Evolutionary conservation across 345 rosid genomes (phyloP), one percentile per base, ranked within the genome.

Genomic region (Stellera chamaejasme): DNA sequence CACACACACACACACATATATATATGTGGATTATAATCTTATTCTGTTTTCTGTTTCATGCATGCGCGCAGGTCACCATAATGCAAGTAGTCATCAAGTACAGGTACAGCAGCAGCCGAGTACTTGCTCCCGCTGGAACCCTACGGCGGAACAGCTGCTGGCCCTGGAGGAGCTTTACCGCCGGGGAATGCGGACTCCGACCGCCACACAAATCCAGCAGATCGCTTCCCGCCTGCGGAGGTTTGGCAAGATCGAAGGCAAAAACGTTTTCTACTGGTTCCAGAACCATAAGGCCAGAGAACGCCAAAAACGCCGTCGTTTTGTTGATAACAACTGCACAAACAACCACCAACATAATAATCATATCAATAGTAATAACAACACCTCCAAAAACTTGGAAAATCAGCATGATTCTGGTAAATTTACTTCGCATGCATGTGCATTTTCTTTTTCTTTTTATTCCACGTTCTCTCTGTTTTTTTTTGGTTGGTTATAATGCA

Each of bases 191-290:
- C 66, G 87, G 27, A 82, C 83, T 10, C 94, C 94, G 0, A 60
- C 82, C 2, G 72, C 90, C 1, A 79, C 82, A 11, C 77, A 85
- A 64, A 85, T 85, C 70, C 85, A 85, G 58, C 72, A 71, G 62
- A 85, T 85, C 23, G 80, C 90, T 4, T 41, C 67, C 4, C 75
- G 75, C 67, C 94, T 85, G 49, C 72, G 83, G 42, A 64, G 80
- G 69, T 85, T 75, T 56, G 94, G 94, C 6, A 79, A 63, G 68
- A 74, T 85, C 23, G 90, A 85, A 69, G 94, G 94, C 2, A 85
- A 85, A 59, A 85, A 82, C 51, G 87, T 85, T 39, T 85, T 85
- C 69, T 85, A 85, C 73, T 85, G 94, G 94, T 82, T 85, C 60
- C 94, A 85, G 55, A 85, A 85, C 51, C 94, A 82, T 52, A 85